These are phyloP conservation scores for Rhododendron griersonianum DNA, from an alignment of 148 eudicot genomes.

Conservation along the genomic window DNA sequence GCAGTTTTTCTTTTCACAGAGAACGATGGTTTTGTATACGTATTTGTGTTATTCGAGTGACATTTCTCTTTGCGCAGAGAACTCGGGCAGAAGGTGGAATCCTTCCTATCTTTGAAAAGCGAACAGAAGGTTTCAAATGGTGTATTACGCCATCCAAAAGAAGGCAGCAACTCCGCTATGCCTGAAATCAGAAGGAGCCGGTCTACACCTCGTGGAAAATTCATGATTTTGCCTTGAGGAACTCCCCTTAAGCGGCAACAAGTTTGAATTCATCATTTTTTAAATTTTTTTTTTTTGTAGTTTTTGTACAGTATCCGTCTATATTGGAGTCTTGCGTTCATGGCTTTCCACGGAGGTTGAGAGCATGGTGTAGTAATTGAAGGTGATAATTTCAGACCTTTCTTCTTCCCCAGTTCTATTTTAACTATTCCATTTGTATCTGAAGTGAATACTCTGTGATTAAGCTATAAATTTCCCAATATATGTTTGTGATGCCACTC, in stretches of 20 bases:
- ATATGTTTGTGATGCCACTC: not conserved
- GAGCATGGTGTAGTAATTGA: not conserved
- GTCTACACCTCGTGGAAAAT: conserved; percentile 76
- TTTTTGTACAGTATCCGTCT: conserved; percentile 15
- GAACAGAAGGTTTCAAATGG: conserved; percentile 41
- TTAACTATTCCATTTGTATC: not conserved
- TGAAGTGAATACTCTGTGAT: conserved; percentile 1
- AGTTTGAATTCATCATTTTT: conserved; percentile 3
- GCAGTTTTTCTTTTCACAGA: not conserved
- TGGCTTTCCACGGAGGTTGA: not conserved
- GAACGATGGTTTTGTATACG: not conserved
- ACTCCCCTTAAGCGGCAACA: not conserved
- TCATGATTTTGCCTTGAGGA: conserved; percentile 44
- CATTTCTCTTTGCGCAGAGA: conserved; percentile 38
- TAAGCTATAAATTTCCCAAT: not conserved
- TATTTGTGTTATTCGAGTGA: conserved; percentile 1
- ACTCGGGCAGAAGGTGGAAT: conserved; percentile 31
- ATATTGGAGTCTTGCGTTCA: not conserved
- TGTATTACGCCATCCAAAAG: conserved; percentile 36
- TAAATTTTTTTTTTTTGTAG: not conserved
- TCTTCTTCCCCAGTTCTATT: conserved; percentile 2
- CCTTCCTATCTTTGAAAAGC: conserved; percentile 27
- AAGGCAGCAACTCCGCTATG: conserved; percentile 36
- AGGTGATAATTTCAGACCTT: not conserved
- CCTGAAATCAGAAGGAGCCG: conserved; percentile 64